Percentiles rank a stretch among this genome's conserved stretches.
Conservation (phyloP, 495 filamentous ascomycete species). For the Aspergillus indologenus region DNA sequence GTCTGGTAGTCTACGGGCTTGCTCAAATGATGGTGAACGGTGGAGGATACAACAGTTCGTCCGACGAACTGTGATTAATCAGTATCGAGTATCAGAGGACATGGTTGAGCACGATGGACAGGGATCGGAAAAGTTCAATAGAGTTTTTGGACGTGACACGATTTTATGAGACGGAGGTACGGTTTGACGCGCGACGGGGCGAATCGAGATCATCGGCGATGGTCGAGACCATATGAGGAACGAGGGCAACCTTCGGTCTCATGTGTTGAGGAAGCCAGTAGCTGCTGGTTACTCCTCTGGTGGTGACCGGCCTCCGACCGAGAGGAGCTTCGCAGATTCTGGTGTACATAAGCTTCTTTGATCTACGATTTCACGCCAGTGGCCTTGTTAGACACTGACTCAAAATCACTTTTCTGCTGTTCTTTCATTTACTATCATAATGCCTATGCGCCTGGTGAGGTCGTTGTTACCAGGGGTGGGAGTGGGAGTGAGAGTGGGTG, state of each 20-base stretch:
- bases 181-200: conserved; percentile 34
- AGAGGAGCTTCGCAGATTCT: conserved; percentile 27
- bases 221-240: conserved; percentile 15
- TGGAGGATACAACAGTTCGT: conserved; percentile 6
- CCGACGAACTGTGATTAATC: conserved; percentile 5
- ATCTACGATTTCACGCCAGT: conserved; percentile 33
- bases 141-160: conserved; percentile 37
- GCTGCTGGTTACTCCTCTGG: conserved; percentile 12
- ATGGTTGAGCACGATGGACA: conserved; percentile 13
- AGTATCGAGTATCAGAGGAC: not conserved
- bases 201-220: conserved; percentile 32
- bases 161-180: conserved; percentile 37
- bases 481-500: too few species aligned
- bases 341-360: conserved; percentile 45
- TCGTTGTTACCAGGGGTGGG: not conserved
- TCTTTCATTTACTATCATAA: conserved; percentile 4
- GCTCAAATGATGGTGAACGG: conserved; percentile 2
- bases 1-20: not conserved
- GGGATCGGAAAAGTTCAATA: conserved; percentile 39
- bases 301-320: conserved; percentile 11
- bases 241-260: conserved; percentile 6
- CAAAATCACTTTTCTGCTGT: conserved; percentile 14
- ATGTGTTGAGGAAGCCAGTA: conserved; percentile 16
- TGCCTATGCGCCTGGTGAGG: conserved; percentile 7
- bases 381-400: conserved; percentile 26